Evolutionary conservation across 2,329 filamentous ascomycete genomes (phyloP).

Genomic region (Colletotrichum euphorbiae): DNA sequence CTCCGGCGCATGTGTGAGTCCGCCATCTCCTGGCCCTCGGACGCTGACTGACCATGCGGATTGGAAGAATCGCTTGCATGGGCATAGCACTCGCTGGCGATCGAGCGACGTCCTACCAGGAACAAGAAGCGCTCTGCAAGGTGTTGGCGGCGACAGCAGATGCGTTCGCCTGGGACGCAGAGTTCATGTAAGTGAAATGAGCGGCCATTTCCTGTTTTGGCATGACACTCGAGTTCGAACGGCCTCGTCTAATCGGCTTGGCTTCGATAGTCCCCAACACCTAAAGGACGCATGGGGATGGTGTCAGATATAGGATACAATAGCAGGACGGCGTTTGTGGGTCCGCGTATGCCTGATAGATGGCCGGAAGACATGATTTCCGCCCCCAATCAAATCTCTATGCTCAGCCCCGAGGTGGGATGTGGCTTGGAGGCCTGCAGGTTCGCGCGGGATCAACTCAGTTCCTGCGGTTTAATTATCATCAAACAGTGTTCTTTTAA

Average conservation of each 20-base stretch:
- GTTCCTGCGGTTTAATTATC: not conserved
- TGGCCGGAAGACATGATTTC: slow-evolving; percentile 4
- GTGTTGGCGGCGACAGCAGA: slow-evolving; percentile 48
- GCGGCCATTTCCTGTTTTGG: no score
- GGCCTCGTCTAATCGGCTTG: slow-evolving; percentile 1
- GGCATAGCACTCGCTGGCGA: slow-evolving; percentile 51
- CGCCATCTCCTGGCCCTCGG: not conserved
- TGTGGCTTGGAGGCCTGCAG: not conserved
- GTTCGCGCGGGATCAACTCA: not conserved
- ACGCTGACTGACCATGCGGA: not conserved
- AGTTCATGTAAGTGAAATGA: not conserved
- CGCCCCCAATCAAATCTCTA: not conserved
- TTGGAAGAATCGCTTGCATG: slow-evolving; percentile 43
- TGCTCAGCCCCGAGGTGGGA: slow-evolving; percentile 2
- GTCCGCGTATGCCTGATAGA: no score
- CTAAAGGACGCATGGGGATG: slow-evolving; percentile 19
- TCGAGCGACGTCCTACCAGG: slow-evolving; percentile 49
- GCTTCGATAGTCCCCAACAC: slow-evolving; percentile 13
- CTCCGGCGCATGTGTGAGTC: slow-evolving; percentile 22
- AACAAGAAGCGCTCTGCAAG: slow-evolving; percentile 52
- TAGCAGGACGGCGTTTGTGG: no score
- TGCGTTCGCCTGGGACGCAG: not conserved
- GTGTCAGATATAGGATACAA: no score
- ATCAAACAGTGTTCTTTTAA: not conserved
- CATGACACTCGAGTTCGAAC: no score